These are phyloP conservation scores for Zymoseptoria pseudotritici DNA, from an alignment of 2,329 filamentous ascomycete species.

Conservation along the genomic window DNA sequence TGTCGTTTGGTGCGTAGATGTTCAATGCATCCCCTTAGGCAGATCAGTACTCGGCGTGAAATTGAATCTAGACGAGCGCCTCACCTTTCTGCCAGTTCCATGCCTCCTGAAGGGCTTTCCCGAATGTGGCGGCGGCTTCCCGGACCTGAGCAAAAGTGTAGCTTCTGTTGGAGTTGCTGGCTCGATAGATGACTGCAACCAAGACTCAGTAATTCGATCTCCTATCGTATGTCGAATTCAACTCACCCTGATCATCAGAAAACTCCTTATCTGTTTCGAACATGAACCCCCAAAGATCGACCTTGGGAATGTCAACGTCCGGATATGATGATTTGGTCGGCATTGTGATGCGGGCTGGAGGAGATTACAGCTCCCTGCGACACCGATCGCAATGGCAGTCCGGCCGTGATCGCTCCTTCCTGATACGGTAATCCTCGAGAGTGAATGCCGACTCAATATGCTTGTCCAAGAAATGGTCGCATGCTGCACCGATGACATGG, in stretches of 20 bases:
- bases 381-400: not conserved
- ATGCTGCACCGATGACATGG: not conserved
- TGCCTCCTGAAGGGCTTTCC: slow-evolving; percentile 63
- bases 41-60: not conserved
- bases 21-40: slow-evolving; percentile 59
- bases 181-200: slow-evolving; percentile 64
- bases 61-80: not conserved
- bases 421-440: not conserved
- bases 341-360: slow-evolving; percentile 45
- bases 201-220: not conserved
- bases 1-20: slow-evolving; percentile 76
- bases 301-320: slow-evolving; percentile 59
- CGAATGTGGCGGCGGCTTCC: slow-evolving; percentile 63
- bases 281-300: slow-evolving; percentile 71
- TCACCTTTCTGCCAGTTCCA: slow-evolving; percentile 70
- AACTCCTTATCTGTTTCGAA: slow-evolving; percentile 64
- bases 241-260: slow-evolving; percentile 63
- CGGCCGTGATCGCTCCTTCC: not conserved
- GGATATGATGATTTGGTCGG: slow-evolving; percentile 61
- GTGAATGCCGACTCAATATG: not conserved
- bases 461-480: not conserved
- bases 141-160: slow-evolving; percentile 67
- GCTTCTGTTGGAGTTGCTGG: slow-evolving; percentile 54
- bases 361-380: slow-evolving; percentile 2
- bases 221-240: not conserved